Base-by-base conservation (phyloP, 1,139 yeast species). In the Meyerozyma athensensis region DNA sequence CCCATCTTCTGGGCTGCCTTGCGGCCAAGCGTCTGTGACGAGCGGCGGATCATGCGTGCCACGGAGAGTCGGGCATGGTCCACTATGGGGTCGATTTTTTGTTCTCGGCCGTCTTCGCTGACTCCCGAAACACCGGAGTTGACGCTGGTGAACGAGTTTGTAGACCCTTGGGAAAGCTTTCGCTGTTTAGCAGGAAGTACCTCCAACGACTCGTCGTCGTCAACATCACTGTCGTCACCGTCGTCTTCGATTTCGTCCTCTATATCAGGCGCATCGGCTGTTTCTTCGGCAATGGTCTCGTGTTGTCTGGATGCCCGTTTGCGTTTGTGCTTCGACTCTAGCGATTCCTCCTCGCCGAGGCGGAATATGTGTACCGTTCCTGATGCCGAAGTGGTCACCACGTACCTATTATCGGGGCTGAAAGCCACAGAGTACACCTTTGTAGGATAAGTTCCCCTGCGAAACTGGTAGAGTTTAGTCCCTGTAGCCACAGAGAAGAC, bases 381-480 rank as follows among this genome's bases (percentile, higher is more conserved):
- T 23, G 96, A 86, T 1, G 97, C 85, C 33, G 95, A 83, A 19
- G 95, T 81, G 2, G 94, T 97, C 20, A 89, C 77, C 30, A 92
- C 73, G 52, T 84, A 79, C 37, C 70, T 69, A 46, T 89, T 83
- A 48, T 86, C 86, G 23, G 74, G 72, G 50, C 94, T 84, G 61
- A 92, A 92, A 24, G 81, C 76, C 45, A 92, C 70, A 2, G 95
- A 82, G 53, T 81, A 84, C n/a, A 92, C 87, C 51, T 74, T 81
- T 5, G 97, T 84, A 3, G 96, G 95, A 55, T 90, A 90, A 1
- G 97, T 86, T 1, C 98, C 98, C 54, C 97, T 73, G 48, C 98
- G 72, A 59, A 92, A 92, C 58, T 92, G 97, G 54, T 79, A 87
- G 36, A 90, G 63, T 52, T 90, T 86, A 16, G 78, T 72, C 0